These are phyloP conservation scores for Gamsiella multidivaricata DNA, from an alignment of 192 early-diverging fungal species.

Conservation along the genomic window DNA sequence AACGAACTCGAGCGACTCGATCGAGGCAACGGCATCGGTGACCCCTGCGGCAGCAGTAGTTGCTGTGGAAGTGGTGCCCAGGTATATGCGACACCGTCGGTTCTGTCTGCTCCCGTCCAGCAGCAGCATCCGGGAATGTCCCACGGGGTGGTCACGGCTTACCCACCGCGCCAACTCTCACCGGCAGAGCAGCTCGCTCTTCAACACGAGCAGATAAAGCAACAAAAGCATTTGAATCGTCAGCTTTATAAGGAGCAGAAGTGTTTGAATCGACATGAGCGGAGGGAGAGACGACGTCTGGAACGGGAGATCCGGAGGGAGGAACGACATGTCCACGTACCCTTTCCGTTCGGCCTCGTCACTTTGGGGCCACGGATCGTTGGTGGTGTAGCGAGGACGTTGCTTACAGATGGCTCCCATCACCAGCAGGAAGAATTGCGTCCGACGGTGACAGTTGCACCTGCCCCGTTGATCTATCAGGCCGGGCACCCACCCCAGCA, in stretches of 20 bases:
- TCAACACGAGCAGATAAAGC: background rate
- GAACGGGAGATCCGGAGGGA: slow-evolving; percentile 4
- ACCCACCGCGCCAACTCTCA: too few species aligned
- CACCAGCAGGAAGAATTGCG: too few species aligned
- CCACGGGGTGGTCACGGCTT: background rate
- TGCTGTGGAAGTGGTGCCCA: background rate
- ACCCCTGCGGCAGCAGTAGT: background rate
- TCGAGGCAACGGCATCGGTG: background rate
- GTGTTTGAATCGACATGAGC: background rate
- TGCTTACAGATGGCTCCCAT: background rate
- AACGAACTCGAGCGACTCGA: background rate
- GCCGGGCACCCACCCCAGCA: background rate
- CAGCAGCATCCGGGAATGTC: background rate
- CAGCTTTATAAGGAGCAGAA: slow-evolving; percentile 7
- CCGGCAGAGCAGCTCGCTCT: background rate
- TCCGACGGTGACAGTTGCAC: background rate
- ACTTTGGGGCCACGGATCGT: background rate
- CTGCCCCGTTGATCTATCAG: slow-evolving; percentile 1
- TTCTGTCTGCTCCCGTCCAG: background rate
- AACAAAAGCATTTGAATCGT: background rate
- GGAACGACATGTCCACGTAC: background rate
- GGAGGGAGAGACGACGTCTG: background rate
- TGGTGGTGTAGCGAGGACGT: background rate
- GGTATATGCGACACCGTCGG: background rate
- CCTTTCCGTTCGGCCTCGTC: slow-evolving; percentile 2